Percentiles rank a stretch among this genome's conserved stretches.
These are phyloP conservation scores for Cucurbita argyrosperma DNA, from an alignment of 306 rosid species.

Conservation along the genomic window DNA sequence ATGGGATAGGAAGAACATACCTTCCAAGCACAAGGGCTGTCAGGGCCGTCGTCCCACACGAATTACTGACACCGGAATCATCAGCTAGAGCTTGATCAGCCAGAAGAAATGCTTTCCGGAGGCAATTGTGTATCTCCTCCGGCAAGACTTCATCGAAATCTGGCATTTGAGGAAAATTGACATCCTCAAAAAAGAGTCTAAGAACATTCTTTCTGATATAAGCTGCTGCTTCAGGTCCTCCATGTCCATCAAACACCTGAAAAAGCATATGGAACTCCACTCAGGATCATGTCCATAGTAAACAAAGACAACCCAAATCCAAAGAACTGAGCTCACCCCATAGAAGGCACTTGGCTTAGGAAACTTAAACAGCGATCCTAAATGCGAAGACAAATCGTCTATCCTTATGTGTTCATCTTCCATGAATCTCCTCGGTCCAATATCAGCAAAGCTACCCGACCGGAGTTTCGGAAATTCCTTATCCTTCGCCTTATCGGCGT, in stretches of 20 bases:
- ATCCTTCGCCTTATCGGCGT: slow-evolving; percentile 22
- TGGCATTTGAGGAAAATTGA: slow-evolving; percentile 47
- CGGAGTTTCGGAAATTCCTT: slow-evolving; percentile 59
- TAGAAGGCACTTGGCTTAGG: slow-evolving; percentile 89
- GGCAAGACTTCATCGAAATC: slow-evolving; percentile 38
- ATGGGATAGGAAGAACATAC: slow-evolving; percentile 16
- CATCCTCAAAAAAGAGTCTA: slow-evolving; percentile 66
- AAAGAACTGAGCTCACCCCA: slow-evolving; percentile 39
- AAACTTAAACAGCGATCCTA: slow-evolving; percentile 51
- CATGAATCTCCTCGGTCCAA: slow-evolving; percentile 89
- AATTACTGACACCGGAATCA: slow-evolving; percentile 56
- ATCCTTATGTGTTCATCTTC: slow-evolving; percentile 94
- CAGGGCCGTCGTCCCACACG: slow-evolving; percentile 85
- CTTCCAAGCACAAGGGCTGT: slow-evolving; percentile 83
- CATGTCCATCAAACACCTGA: slow-evolving; percentile 97
- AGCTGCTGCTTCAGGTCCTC: slow-evolving; percentile 99
- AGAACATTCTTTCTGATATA: slow-evolving; percentile 55
- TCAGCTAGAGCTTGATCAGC: slow-evolving; percentile 85
- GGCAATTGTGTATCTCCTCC: slow-evolving; percentile 52
- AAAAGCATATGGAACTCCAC: neutral
- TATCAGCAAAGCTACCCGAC: slow-evolving; percentile 87
- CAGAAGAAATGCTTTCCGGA: slow-evolving; percentile 49
- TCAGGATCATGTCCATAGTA: slow-evolving; percentile 5
- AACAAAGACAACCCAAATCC: neutral
- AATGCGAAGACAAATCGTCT: slow-evolving; percentile 61